Conservation (phyloP, 371 early-diverging fungal species). For the Mucor lusitanicus region DNA sequence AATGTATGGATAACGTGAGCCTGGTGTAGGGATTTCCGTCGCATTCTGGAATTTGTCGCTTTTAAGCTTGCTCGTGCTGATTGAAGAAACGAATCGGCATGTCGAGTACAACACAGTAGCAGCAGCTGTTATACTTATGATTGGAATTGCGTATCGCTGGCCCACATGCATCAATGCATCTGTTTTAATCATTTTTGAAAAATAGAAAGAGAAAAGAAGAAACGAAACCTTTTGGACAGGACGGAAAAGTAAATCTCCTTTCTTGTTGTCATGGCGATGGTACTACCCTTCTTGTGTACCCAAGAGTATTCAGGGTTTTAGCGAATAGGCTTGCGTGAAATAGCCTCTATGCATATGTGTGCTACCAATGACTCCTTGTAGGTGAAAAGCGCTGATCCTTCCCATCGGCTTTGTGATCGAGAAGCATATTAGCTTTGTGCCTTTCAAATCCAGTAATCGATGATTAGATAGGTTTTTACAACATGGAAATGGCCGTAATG, state of each 20-base stretch:
- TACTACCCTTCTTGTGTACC: no score
- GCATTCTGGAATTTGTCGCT: background rate
- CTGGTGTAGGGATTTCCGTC: conserved; percentile 13
- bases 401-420: no score
- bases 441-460: no score
- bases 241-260: background rate
- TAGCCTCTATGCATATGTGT: no score
- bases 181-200: background rate
- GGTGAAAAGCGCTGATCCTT: no score
- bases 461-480: no score
- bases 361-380: no score
- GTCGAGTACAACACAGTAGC: background rate
- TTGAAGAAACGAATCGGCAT: background rate
- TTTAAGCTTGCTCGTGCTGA: background rate
- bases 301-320: no score
- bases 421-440: no score
- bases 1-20: conserved; percentile 10
- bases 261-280: background rate
- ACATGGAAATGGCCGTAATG: no score
- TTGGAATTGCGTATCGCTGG: background rate
- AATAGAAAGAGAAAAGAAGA: background rate
- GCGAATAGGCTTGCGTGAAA: no score
- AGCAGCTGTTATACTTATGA: conserved; percentile 5
- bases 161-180: background rate
- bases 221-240: background rate